A percentile compares a stretch with the other conserved stretches of the same genome.
Evolutionary conservation across 331 rosid genomes (phyloP).

Genomic region (Acacia pycnantha): DNA sequence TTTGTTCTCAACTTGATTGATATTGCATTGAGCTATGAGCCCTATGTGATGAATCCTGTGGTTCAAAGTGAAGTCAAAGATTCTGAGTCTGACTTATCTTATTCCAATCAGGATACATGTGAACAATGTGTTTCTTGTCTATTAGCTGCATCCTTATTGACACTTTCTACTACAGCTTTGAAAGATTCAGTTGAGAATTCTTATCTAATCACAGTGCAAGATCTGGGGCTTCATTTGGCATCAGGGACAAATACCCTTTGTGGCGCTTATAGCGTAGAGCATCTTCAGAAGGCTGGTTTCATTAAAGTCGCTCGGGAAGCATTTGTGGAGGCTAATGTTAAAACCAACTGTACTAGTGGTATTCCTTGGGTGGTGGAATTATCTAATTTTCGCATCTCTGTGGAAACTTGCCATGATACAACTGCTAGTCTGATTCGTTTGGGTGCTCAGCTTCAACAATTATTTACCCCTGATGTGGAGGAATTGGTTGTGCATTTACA

Average conservation of each 20-base stretch:
- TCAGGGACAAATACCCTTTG: slow-evolving; percentile 45
- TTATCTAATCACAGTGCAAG: slow-evolving; percentile 62
- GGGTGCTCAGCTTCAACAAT: slow-evolving; percentile 81
- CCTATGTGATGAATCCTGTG: slow-evolving; percentile 52
- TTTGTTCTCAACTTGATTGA: slow-evolving; percentile 80
- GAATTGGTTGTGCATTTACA: slow-evolving; percentile 91
- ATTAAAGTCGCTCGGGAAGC: slow-evolving; percentile 88
- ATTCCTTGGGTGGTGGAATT: slow-evolving; percentile 86
- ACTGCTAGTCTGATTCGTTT: slow-evolving; percentile 71
- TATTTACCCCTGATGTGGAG: slow-evolving; percentile 95
- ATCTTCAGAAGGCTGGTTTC: slow-evolving; percentile 70
- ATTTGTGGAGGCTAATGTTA: slow-evolving; percentile 71
- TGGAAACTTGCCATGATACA: slow-evolving; percentile 90
- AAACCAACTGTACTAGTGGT: slow-evolving; percentile 70
- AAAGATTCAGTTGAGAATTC: slow-evolving; percentile 47
- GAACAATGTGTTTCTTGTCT: slow-evolving; percentile 72
- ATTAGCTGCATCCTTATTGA: slow-evolving; percentile 83
- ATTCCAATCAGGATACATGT: slow-evolving; percentile 45
- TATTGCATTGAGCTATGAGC: slow-evolving; percentile 90
- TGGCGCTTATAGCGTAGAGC: slow-evolving; percentile 57
- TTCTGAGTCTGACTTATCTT: slow-evolving; percentile 47
- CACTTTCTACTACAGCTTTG: slow-evolving; percentile 60
- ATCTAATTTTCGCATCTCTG: slow-evolving; percentile 60
- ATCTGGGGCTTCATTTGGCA: slow-evolving; percentile 65
- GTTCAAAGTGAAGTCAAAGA: slow-evolving; percentile 43